Evolutionary conservation across 1,139 yeast species (phyloP).

Genomic region (Fermentozyma sake): DNA sequence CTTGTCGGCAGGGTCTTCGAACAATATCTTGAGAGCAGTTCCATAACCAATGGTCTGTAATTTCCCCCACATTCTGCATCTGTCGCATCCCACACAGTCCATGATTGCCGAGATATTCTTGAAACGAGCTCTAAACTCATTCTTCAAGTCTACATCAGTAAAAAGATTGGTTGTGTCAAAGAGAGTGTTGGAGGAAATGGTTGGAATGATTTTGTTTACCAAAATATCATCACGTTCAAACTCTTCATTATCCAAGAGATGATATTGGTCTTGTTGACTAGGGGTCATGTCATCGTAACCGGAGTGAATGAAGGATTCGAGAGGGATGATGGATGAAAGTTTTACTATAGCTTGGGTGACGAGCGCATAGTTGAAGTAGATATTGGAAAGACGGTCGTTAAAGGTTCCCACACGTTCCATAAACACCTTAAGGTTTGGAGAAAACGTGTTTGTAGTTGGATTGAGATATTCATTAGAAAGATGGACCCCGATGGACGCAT

Average conservation of each 20-base stretch:
- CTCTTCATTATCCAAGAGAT: slow-evolving; percentile 22
- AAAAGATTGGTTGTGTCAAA: slow-evolving; percentile 45
- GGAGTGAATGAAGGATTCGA: slow-evolving; percentile 22
- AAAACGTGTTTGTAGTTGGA: slow-evolving; percentile 72
- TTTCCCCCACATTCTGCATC: slow-evolving; percentile 98
- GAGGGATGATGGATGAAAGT: slow-evolving; percentile 30
- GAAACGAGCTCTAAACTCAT: slow-evolving; percentile 81
- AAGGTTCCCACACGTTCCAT: slow-evolving; percentile 85
- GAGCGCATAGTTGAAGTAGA: slow-evolving; percentile 89
- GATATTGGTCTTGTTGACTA: slow-evolving; percentile 5
- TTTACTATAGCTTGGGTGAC: slow-evolving; percentile 79
- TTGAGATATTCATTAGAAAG: slow-evolving; percentile 80
- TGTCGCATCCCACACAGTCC: slow-evolving; percentile 98
- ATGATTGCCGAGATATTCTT: slow-evolving; percentile 86
- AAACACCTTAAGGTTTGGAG: slow-evolving; percentile 76
- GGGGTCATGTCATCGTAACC: slow-evolving; percentile 18
- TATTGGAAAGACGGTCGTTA: slow-evolving; percentile 84
- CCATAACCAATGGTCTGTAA: slow-evolving; percentile 96
- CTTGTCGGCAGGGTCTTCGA: slow-evolving; percentile 48
- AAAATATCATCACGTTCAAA: slow-evolving; percentile 36
- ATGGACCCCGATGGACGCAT: slow-evolving; percentile 93
- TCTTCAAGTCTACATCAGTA: slow-evolving; percentile 60
- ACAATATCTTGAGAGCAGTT: slow-evolving; percentile 84
- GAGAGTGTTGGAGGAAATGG: slow-evolving; percentile 28
- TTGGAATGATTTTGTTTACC: slow-evolving; percentile 26